Percentiles rank a stretch among this genome's conserved stretches.
These are phyloP conservation scores for Chytriomyces sp. DNA, from an alignment of 192 early-diverging fungal genomes.

Conservation along the genomic window DNA sequence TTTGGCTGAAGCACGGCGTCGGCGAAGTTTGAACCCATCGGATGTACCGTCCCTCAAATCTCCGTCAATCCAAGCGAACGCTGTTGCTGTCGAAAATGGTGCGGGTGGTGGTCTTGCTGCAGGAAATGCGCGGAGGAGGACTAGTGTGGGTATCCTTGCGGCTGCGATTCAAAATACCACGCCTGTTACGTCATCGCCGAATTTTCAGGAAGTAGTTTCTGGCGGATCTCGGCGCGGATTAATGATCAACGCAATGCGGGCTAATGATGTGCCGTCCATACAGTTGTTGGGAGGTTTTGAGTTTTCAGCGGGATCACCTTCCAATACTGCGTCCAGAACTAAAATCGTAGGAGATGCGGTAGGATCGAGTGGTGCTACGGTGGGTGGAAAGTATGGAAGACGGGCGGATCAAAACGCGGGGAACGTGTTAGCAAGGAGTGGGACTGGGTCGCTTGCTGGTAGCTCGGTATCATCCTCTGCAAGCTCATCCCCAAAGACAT, in stretches of 20 bases:
- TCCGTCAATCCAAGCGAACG: not conserved
- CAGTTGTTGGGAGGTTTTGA: not conserved
- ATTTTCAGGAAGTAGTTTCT: not conserved
- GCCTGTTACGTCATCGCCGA: no score
- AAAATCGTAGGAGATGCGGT: no score
- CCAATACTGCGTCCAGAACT: no score
- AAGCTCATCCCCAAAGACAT: not conserved
- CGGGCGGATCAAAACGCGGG: not conserved
- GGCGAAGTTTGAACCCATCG: not conserved
- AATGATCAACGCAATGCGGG: slow-evolving; percentile 9
- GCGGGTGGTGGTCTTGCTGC: not conserved
- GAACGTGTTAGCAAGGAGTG: no score
- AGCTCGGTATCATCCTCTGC: not conserved
- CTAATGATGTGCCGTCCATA: not conserved
- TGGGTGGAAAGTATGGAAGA: not conserved
- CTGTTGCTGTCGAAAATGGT: not conserved
- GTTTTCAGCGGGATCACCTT: no score
- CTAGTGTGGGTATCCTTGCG: slow-evolving; percentile 13
- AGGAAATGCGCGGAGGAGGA: not conserved
- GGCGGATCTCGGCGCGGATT: not conserved
- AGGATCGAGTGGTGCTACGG: not conserved
- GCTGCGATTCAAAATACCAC: not conserved
- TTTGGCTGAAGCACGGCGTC: not conserved
- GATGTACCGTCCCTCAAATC: not conserved
- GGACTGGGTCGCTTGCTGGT: not conserved